phyloP scores from a whole-genome alignment of 2,329 filamentous ascomycete species.

The Epichloe brachyelytri region DNA sequence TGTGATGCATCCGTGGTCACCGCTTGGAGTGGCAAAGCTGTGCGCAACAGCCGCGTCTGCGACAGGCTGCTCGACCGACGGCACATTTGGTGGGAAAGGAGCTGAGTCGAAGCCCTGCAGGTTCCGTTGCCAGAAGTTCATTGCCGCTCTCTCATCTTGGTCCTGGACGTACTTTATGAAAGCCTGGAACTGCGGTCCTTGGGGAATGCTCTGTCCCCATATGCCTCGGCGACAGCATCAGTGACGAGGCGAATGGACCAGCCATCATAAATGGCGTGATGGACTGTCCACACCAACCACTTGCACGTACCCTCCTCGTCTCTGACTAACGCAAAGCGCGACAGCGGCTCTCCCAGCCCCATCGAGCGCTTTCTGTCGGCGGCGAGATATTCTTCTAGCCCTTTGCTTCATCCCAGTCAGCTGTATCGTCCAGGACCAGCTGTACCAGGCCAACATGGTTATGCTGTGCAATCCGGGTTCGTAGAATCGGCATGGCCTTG shows the following conservation, averaged over 20 bases:
- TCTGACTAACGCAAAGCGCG: constrained; percentile 26
- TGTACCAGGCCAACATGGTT: constrained; percentile 27
- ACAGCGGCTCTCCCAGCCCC: constrained; percentile 26
- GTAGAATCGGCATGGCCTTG: constrained; percentile 19
- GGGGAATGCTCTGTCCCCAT: not conserved
- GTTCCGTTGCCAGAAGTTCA: constrained; percentile 29
- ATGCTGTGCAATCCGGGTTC: constrained; percentile 33
- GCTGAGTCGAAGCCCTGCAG: constrained; percentile 24
- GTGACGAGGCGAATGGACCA: constrained; percentile 30
- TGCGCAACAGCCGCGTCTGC: constrained; percentile 33
- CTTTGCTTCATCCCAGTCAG: constrained; percentile 14
- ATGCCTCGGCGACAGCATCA: constrained; percentile 14
- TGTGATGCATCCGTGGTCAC: constrained; percentile 9
- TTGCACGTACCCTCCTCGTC: constrained; percentile 20
- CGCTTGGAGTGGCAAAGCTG: not conserved
- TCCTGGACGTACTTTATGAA: constrained; percentile 31
- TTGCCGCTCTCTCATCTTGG: constrained; percentile 22
- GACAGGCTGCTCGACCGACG: constrained; percentile 27
- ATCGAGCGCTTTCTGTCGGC: constrained; percentile 23
- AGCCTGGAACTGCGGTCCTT: constrained; percentile 21
- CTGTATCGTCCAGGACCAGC: constrained; percentile 25
- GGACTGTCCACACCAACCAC: constrained; percentile 27
- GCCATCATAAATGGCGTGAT: constrained; percentile 40
- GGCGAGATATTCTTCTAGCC: constrained; percentile 23
- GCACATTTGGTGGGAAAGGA: constrained; percentile 30